Base-by-base conservation (phyloP, 176 grass and related monocot species). In the Neostapfia colusana region DNA sequence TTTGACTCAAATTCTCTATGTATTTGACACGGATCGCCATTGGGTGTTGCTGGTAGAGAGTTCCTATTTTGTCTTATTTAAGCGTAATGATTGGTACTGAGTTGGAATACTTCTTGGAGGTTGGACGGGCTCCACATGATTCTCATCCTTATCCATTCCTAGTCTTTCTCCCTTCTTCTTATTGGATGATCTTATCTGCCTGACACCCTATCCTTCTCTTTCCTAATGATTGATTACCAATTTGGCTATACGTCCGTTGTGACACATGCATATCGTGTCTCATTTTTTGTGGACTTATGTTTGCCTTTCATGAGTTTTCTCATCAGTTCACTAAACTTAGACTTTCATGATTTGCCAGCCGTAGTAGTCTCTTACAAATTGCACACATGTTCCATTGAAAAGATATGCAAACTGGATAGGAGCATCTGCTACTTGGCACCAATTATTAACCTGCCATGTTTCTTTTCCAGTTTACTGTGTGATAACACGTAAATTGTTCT, bases 151-250 rank as follows among this genome's bases (percentile, higher is more conserved):
- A 94, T 89, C 88, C 78, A 46, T 86, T 66, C 34, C 43, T 82
- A 58, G 31, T 82, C 77, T 39, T 70, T 83, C 73, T 58, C 37
- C 21, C 31, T 46, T 56, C 23, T 77, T 59, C 39, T 74, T 75
- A 79, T 28, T 65, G 72, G 76, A 70, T 86, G 84, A 85, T 91
- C 85, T 88, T 94, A 84, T 91, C 85, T 90, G 10, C 76, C 84
- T 84, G 49, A 69, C 12, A 46, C 56, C 21, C 53, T 42, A 70
- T 79, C 51, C 76, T 85, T 55, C 23, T 49, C 54, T 85, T 83
- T 81, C 84, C 42, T 40, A 83, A 59, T 43, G 53, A 80, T 76
- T 82, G 81, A 66, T 83, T 81, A 72, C 65, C 49, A 44, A 72
- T 91, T 74, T 71, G 62, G 67, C 46, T 71, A 31, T 64, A 69